phyloP scores from a whole-genome alignment of 257 asterid genomes.

The Petrea volubilis region DNA sequence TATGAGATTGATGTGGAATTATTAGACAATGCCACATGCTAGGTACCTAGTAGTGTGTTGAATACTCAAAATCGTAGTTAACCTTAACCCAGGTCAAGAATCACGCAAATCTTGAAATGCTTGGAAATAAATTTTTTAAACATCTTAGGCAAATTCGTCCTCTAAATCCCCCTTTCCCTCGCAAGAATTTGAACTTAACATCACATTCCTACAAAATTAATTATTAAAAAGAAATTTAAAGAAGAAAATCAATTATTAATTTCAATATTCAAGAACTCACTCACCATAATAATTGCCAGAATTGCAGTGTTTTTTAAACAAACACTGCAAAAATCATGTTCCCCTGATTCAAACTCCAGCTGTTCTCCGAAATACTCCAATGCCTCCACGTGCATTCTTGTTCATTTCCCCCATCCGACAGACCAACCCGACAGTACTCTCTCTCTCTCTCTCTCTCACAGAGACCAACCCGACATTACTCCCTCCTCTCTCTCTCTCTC shows the following conservation, averaged over 20 bases:
- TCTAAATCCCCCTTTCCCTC: background rate
- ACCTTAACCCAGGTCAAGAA: too few relatives aligned
- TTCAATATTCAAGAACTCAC: background rate
- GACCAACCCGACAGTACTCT: too few relatives aligned
- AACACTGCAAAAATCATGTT: slow-evolving; percentile 37
- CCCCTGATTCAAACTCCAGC: slow-evolving; percentile 33
- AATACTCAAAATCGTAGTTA: too few relatives aligned
- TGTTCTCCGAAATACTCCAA: slow-evolving; percentile 29
- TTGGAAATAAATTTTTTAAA: too few relatives aligned
- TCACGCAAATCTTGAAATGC: too few relatives aligned
- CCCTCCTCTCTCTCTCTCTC: too few relatives aligned
- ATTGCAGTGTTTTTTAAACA: background rate
- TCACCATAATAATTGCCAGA: background rate
- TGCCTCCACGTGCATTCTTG: slow-evolving; percentile 35
- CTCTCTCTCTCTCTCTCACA: too few relatives aligned
- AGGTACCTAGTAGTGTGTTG: too few relatives aligned
- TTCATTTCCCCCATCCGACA: slow-evolving; percentile 38
- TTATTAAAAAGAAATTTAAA: background rate
- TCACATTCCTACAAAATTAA: background rate
- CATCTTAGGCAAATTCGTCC: too few relatives aligned
- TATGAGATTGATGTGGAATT: too few relatives aligned
- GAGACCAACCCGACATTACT: slow-evolving; percentile 18
- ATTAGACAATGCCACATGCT: too few relatives aligned
- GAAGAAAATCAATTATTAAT: too few relatives aligned
- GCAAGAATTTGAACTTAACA: background rate